phyloP scores from a whole-genome alignment of 2,329 filamentous ascomycete species.

The Phaeosphaeriaceae sp. region DNA sequence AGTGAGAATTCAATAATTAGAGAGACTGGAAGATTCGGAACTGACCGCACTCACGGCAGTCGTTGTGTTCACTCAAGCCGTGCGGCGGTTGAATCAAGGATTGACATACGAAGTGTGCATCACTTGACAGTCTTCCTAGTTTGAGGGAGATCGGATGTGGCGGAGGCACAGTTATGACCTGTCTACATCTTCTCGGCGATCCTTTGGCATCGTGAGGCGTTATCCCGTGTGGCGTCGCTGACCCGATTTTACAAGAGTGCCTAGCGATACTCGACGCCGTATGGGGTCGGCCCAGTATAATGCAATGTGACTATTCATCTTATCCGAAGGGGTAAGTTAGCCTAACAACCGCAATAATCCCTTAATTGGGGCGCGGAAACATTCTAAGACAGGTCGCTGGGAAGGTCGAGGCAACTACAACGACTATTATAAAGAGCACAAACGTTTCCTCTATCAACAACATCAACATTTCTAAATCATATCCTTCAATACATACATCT shows the following conservation, averaged over 20 bases:
- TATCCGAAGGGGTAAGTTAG: constrained; percentile 15
- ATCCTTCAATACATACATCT: background rate
- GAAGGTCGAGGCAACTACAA: constrained; percentile 15
- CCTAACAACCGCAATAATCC: constrained; percentile 17
- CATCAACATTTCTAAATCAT: constrained; percentile 7
- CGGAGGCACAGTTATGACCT: constrained; percentile 22
- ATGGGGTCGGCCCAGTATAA: constrained; percentile 12
- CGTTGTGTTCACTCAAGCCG: background rate
- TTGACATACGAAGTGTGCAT: background rate
- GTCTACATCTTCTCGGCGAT: constrained; percentile 8
- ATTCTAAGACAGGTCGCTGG: constrained; percentile 8
- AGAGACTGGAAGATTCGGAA: background rate
- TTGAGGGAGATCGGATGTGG: constrained; percentile 12
- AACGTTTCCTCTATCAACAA: constrained; percentile 6
- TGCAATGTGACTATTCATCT: constrained; percentile 25
- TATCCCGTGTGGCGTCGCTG: constrained; percentile 28
- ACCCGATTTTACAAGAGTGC: constrained; percentile 22
- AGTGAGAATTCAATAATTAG: too few species aligned
- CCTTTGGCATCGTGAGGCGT: constrained; percentile 23
- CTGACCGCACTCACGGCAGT: background rate
- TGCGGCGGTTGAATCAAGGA: background rate
- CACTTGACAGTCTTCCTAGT: background rate
- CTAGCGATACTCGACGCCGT: constrained; percentile 18
- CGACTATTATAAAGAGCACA: constrained; percentile 23
- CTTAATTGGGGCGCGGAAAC: constrained; percentile 28